phyloP scores from a whole-genome alignment of 2,329 filamentous ascomycete genomes.

The Colletotrichum spinosum region DNA sequence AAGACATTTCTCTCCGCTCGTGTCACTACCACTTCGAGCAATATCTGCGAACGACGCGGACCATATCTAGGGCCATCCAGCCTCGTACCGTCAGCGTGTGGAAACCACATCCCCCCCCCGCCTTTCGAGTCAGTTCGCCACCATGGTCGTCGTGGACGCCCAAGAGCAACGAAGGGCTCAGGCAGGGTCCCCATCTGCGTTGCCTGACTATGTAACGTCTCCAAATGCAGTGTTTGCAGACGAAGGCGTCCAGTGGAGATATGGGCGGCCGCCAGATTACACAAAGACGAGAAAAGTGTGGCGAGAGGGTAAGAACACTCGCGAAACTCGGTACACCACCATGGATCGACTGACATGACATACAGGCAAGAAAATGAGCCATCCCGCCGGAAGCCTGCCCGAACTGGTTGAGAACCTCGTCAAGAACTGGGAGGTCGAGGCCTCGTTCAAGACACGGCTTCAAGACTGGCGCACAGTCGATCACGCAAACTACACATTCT shows the following conservation, averaged over 20 bases:
- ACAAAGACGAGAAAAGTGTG: conserved; percentile 71
- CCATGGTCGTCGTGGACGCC: conserved; percentile 22
- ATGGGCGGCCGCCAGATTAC: conserved; percentile 64
- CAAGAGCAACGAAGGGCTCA: conserved; percentile 19
- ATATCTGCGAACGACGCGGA: not conserved
- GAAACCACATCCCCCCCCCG: not conserved
- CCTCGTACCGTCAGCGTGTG: not conserved
- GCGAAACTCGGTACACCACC: not conserved
- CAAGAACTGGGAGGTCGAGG: conserved; percentile 80
- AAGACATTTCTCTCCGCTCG: conserved; percentile 24
- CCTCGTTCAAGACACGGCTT: conserved; percentile 73
- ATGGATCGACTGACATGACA: not conserved
- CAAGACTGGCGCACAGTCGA: conserved; percentile 76
- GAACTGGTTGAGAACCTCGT: conserved; percentile 76
- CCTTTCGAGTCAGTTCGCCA: conserved; percentile 2
- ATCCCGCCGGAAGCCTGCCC: conserved; percentile 66
- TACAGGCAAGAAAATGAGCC: conserved; percentile 67
- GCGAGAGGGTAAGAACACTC: conserved; percentile 62
- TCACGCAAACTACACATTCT: conserved; percentile 68
- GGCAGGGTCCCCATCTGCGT: not conserved
- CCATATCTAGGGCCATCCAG: conserved; percentile 18
- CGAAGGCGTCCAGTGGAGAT: conserved; percentile 29
- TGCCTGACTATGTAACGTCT: conserved; percentile 31
- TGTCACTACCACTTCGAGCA: conserved; percentile 1
- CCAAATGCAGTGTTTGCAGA: conserved; percentile 33